These are phyloP conservation scores for Erysimum cheiranthoides DNA, from an alignment of 345 rosid genomes.

Conservation along the genomic window DNA sequence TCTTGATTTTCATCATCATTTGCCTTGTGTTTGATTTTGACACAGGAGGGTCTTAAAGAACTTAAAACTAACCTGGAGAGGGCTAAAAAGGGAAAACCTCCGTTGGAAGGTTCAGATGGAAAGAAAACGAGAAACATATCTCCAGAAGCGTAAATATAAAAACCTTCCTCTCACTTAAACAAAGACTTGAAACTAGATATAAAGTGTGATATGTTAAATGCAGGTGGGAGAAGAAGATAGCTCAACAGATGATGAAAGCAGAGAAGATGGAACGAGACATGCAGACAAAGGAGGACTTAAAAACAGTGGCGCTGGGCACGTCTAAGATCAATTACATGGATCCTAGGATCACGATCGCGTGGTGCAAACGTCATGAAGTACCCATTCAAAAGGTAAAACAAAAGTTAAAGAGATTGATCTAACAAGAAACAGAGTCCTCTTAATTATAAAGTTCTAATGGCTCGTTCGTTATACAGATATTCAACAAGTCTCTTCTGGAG, in stretches of 20 bases:
- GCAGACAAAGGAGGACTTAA: constrained; percentile 80
- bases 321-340: constrained; percentile 95
- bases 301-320: constrained; percentile 87
- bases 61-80: constrained; percentile 74
- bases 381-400: constrained; percentile 85
- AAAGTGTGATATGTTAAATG: constrained; percentile 24
- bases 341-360: constrained; percentile 94
- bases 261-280: constrained; percentile 79
- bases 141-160: constrained; percentile 68
- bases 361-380: constrained; percentile 98
- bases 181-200: background rate
- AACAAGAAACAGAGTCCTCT: background rate
- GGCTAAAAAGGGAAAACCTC: constrained; percentile 83
- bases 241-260: constrained; percentile 56
- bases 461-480: constrained; percentile 57
- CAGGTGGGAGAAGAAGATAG: constrained; percentile 80
- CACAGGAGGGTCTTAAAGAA: constrained; percentile 66
- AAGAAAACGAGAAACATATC: constrained; percentile 75
- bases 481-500: constrained; percentile 84
- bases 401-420: background rate
- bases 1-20: background rate
- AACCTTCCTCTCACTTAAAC: constrained; percentile 17
- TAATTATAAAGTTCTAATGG: constrained; percentile 1
- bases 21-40: background rate
- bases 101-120: constrained; percentile 76